Evolutionary conservation across 306 rosid species (phyloP).

Genomic region (Cicer pinnatifidum): DNA sequence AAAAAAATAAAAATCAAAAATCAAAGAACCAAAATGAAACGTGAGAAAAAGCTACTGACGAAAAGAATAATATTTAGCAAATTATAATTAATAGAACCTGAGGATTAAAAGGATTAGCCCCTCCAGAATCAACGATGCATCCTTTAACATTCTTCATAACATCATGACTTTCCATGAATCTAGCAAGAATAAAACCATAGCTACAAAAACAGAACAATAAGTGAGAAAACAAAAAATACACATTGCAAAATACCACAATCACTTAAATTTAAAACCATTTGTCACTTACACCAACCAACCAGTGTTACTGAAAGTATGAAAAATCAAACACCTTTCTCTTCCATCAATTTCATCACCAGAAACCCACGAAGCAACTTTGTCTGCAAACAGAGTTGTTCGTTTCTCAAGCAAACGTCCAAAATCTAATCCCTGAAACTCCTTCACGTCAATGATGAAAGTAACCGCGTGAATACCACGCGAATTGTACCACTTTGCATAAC

Average conservation of each 20-base stretch:
- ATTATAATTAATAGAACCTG: constrained; percentile 55
- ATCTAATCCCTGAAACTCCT: constrained; percentile 60
- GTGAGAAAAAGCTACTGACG: no score
- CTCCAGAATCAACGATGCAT: constrained; percentile 89
- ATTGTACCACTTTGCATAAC: constrained; percentile 88
- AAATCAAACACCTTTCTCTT: constrained; percentile 67
- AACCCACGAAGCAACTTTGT: constrained; percentile 64
- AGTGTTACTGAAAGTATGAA: constrained; percentile 89
- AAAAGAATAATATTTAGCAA: no score
- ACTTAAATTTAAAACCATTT: constrained; percentile 1
- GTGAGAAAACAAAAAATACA: background rate
- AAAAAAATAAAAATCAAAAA: no score
- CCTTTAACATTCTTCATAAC: constrained; percentile 73
- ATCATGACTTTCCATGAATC: constrained; percentile 55
- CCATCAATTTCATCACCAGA: constrained; percentile 58
- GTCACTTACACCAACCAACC: constrained; percentile 89
- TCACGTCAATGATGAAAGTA: constrained; percentile 68
- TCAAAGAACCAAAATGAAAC: no score
- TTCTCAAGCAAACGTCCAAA: constrained; percentile 62
- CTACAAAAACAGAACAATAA: constrained; percentile 50
- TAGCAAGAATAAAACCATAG: constrained; percentile 71
- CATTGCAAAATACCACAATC: background rate
- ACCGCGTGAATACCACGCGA: constrained; percentile 71
- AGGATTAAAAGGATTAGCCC: constrained; percentile 78
- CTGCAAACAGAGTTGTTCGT: constrained; percentile 54